Evolutionary conservation across 768 basidiomycete species (phyloP).

Genomic region (Suillus sp.): DNA sequence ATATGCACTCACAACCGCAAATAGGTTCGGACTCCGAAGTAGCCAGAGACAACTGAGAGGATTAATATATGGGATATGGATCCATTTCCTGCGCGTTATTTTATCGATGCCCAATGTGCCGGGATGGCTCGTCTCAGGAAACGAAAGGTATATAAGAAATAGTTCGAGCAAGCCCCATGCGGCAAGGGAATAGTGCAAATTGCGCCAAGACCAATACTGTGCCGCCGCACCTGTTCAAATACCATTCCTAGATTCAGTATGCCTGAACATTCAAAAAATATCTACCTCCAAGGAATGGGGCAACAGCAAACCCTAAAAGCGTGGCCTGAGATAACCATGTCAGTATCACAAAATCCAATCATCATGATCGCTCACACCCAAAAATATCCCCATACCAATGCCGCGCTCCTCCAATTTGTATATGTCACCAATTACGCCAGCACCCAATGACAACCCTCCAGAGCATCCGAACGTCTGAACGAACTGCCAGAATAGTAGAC

Average conservation of each 20-base stretch:
- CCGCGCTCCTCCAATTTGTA: conserved; percentile 59
- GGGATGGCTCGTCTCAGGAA: conserved; percentile 67
- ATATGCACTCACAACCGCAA: conserved; percentile 44
- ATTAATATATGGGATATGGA: conserved; percentile 47
- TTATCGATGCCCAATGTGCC: conserved; percentile 58
- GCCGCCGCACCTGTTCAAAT: conserved; percentile 42
- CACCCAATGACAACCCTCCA: conserved; percentile 52
- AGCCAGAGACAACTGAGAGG: conserved; percentile 50
- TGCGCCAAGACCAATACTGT: conserved; percentile 60
- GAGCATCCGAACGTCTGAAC: conserved; percentile 63
- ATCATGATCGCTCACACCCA: conserved; percentile 37
- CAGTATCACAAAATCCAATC: background rate
- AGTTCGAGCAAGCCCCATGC: conserved; percentile 41
- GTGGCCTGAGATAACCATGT: conserved; percentile 31
- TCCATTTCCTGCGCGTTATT: conserved; percentile 36
- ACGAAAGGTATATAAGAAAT: conserved; percentile 39
- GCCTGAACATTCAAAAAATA: background rate
- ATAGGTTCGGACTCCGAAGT: conserved; percentile 56
- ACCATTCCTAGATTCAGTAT: background rate
- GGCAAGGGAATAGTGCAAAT: conserved; percentile 49
- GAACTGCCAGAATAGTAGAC: conserved; percentile 57
- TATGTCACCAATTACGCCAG: conserved; percentile 60
- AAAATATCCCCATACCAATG: conserved; percentile 56
- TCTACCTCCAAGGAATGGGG: conserved; percentile 54
- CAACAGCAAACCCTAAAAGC: conserved; percentile 57